phyloP scores from a whole-genome alignment of 2,329 filamentous ascomycete species.

The Nothomitra cinnamomea region DNA sequence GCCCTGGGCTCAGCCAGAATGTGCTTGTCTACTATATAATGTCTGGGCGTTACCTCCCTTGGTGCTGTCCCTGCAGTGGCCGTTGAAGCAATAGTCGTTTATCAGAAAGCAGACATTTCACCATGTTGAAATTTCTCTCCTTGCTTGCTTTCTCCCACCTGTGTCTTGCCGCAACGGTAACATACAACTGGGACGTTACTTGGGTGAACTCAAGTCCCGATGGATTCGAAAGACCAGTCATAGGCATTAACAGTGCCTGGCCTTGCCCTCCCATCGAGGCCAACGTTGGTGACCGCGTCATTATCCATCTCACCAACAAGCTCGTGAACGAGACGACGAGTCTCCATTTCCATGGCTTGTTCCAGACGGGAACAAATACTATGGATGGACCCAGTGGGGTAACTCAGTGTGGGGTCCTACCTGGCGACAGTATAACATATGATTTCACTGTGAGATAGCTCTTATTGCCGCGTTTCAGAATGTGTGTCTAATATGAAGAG shows the following conservation, averaged over 20 bases:
- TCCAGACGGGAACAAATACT: conserved; percentile 55
- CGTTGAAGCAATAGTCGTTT: background rate
- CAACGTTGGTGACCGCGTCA: conserved; percentile 54
- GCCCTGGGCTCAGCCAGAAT: too few relatives aligned
- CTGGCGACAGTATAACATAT: conserved; percentile 46
- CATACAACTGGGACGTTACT: background rate
- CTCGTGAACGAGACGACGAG: conserved; percentile 43
- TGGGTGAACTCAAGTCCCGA: conserved; percentile 1
- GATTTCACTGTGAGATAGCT: conserved; percentile 38
- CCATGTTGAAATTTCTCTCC: background rate
- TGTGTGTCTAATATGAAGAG: background rate
- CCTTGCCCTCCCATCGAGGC: conserved; percentile 57
- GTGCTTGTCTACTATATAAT: background rate
- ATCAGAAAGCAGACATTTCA: background rate
- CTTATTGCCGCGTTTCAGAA: background rate
- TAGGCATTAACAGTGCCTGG: conserved; percentile 59
- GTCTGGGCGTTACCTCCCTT: background rate
- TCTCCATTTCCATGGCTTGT: conserved; percentile 64
- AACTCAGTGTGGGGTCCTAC: conserved; percentile 49
- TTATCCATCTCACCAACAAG: conserved; percentile 52
- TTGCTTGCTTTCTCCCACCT: background rate
- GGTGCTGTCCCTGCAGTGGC: background rate
- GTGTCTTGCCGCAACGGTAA: background rate
- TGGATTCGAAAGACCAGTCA: conserved; percentile 35
- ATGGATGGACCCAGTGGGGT: conserved; percentile 59